Conservation (phyloP, 2,329 filamentous ascomycete species). For the Eurotiales sp. region DNA sequence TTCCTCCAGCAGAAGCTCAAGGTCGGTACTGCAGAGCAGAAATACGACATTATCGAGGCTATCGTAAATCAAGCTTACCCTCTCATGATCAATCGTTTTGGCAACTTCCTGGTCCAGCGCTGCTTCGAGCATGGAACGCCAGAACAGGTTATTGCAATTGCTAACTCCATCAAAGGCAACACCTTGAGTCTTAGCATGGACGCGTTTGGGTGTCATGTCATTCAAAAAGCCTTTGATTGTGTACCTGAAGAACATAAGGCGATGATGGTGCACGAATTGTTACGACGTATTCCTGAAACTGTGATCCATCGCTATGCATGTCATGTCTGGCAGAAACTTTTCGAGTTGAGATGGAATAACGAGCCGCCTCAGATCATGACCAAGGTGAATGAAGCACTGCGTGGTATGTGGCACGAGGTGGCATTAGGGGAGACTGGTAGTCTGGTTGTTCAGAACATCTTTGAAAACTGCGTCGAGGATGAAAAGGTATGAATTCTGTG, state of each 20-base stretch:
- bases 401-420: constrained; percentile 98
- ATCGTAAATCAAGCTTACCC: constrained; percentile 94
- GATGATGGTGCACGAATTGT: constrained; percentile 96
- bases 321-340: constrained; percentile 99
- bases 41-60: constrained; percentile 93
- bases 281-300: constrained; percentile 92
- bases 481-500: constrained; percentile 74
- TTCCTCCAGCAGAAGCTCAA: constrained; percentile 99
- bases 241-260: constrained; percentile 97
- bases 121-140: constrained; percentile 98
- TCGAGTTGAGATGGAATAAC: constrained; percentile 92
- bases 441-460: constrained; percentile 98
- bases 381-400: constrained; percentile 91
- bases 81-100: constrained; percentile 97
- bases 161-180: constrained; percentile 88
- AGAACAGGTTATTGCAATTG: constrained; percentile 92
- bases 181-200: constrained; percentile 96
- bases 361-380: constrained; percentile 97
- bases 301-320: constrained; percentile 98
- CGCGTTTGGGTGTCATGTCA: constrained; percentile 94
- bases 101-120: constrained; percentile 96
- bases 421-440: constrained; percentile 96
- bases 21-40: constrained; percentile 89
- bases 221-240: constrained; percentile 97
- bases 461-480: constrained; percentile 97